These are phyloP conservation scores for Nicotiana paniculata DNA, from an alignment of 257 asterid genomes.

Conservation along the genomic window DNA sequence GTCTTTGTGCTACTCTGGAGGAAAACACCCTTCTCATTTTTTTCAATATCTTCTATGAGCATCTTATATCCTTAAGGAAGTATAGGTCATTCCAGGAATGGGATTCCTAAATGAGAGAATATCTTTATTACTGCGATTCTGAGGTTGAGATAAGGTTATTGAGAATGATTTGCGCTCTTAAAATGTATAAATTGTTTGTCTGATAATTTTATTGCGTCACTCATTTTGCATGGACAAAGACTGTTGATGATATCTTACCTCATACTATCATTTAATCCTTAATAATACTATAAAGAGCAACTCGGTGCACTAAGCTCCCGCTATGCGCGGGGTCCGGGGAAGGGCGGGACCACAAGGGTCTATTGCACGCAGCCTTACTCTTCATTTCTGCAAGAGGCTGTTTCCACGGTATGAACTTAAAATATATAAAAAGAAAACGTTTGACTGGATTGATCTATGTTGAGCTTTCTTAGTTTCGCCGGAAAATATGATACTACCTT, in stretches of 20 bases:
- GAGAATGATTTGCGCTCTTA: not conserved
- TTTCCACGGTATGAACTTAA: not conserved
- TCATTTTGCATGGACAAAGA: not conserved
- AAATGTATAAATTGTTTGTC: not conserved
- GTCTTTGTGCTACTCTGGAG: not conserved
- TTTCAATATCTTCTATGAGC: not conserved
- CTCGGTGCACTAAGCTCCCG: no score
- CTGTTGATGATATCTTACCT: not conserved
- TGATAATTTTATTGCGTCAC: not conserved
- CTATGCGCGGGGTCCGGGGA: no score
- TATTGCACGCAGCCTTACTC: no score
- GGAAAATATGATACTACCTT: not conserved
- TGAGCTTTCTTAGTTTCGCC: not conserved
- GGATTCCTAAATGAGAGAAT: not conserved
- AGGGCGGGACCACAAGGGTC: no score
- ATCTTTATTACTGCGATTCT: not conserved
- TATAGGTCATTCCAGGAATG: not conserved
- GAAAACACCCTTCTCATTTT: not conserved
- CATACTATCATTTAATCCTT: not conserved
- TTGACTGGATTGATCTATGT: not conserved
- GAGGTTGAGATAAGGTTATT: not conserved
- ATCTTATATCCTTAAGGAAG: not conserved
- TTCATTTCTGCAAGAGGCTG: no score
- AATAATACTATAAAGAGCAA: not conserved
- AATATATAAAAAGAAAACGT: not conserved